Base-by-base conservation (phyloP, 73 alveolate genomes). In the Halteria grandinella region DNA sequence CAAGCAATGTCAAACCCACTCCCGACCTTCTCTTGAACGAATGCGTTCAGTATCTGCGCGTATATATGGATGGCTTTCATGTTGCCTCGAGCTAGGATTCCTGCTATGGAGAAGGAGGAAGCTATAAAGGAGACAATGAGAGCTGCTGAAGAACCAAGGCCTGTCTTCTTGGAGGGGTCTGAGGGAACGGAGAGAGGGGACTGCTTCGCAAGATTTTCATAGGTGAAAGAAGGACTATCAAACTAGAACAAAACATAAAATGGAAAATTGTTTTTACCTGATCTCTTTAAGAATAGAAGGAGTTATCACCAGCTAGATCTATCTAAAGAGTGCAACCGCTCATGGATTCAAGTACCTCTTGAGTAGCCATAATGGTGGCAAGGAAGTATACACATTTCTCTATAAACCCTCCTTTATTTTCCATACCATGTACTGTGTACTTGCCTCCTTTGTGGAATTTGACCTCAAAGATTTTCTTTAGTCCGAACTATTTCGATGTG, bases 1-100 rank as follows among this genome's bases (percentile, higher is more conserved):
- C 80, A 66, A 5, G 80, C 80, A 8, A 66, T 66, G 47, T 66
- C 80, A 47, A 66, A 66, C 21, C 80, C 80, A 47, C 80, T 66
- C 14, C 80, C 80, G 4, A 66, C 66, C 21, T 66, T 66, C 41
- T 66, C 80, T 45, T 66, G 29, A 20, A 66, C 66, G 47, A 66
- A 66, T 27, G 80, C 80, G 47, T 66, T 66, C 14, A 66, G 32
- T 14, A 45, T 47, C 21, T 66, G 47, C 7, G 69, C 5, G 15
- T 44, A 66, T 21, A 44, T 44, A 45, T 66, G 80, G 17, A 66
- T 5, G 23, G 25, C 58, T 36, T 4, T 39, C 8, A 1, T 40
- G 12, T 37, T 23, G n/a, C 43, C 3, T 21, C 37, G 21, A 66
- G 18, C 43, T 0, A 66, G 12, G 1, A 66, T 23, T 21, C 23